Evolutionary conservation across 345 rosid species (phyloP).

Genomic region (Lepidium aucheri): DNA sequence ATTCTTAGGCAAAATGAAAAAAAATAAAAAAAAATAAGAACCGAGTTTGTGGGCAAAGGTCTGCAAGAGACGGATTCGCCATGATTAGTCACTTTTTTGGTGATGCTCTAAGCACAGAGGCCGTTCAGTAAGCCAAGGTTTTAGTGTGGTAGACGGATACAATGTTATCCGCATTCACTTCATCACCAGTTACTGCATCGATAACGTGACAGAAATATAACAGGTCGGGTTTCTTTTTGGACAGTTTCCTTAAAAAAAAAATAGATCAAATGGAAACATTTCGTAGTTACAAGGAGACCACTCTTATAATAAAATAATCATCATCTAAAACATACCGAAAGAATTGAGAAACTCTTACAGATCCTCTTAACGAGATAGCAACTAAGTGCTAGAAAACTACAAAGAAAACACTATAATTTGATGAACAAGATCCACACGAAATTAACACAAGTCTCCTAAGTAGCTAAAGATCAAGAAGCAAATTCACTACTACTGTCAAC

Average conservation of each 20-base stretch:
- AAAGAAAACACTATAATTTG: conserved; percentile 5
- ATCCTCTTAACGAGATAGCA: conserved; percentile 10
- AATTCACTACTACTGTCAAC: conserved; percentile 19
- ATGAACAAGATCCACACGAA: background rate
- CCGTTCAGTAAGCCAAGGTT: too few species aligned
- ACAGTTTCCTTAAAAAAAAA: background rate
- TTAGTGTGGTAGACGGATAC: too few species aligned
- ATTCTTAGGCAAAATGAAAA: too few species aligned
- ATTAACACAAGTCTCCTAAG: conserved; percentile 15
- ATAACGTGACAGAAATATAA: too few species aligned
- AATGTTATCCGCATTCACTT: too few species aligned
- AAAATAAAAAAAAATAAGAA: too few species aligned
- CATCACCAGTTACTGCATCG: too few species aligned
- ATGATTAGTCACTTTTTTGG: too few species aligned
- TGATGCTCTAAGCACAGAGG: too few species aligned
- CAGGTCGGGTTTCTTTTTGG: too few species aligned
- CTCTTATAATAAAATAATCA: conserved; percentile 11
- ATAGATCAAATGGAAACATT: background rate
- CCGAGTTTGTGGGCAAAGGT: too few species aligned
- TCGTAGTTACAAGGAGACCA: conserved; percentile 1
- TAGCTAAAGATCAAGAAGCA: conserved; percentile 19
- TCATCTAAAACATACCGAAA: conserved; percentile 25
- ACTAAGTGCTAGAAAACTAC: conserved; percentile 13
- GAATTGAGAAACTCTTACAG: conserved; percentile 8
- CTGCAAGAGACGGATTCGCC: too few species aligned